Percentiles rank a stretch among this genome's conserved stretches.
Conservation (phyloP, 768 basidiomycete species). For the Crucibulum laeve region DNA sequence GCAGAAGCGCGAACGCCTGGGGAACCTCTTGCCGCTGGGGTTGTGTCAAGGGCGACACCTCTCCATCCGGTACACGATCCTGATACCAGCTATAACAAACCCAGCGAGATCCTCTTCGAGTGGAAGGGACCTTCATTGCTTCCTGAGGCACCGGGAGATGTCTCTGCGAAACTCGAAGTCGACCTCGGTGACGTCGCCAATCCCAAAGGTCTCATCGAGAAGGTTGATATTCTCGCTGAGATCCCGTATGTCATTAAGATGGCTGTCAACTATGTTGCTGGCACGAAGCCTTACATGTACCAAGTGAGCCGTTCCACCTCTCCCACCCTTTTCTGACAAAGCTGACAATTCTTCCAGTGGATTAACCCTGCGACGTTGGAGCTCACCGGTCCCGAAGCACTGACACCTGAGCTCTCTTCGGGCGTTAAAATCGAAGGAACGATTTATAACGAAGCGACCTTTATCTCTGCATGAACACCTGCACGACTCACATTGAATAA, state of each 20-base stretch:
- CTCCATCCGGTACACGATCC: constrained; percentile 56
- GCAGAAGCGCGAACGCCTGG: constrained; percentile 77
- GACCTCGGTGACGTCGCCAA: constrained; percentile 53
- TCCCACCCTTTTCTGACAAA: constrained; percentile 2
- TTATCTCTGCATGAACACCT: constrained; percentile 59
- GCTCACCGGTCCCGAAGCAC: constrained; percentile 37
- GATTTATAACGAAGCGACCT: constrained; percentile 88
- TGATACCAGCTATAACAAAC: constrained; percentile 80
- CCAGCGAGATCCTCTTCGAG: constrained; percentile 61
- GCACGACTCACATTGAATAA: background rate
- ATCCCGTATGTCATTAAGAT: constrained; percentile 91
- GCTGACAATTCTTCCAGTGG: constrained; percentile 29
- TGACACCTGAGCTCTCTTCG: constrained; percentile 32
- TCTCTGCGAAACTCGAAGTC: constrained; percentile 52
- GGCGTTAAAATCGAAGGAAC: constrained; percentile 56
- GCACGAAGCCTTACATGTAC: constrained; percentile 92
- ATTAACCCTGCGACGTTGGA: constrained; percentile 38
- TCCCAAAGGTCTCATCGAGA: constrained; percentile 81
- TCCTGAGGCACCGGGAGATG: constrained; percentile 41
- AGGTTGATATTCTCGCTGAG: constrained; percentile 93
- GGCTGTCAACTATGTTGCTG: constrained; percentile 89
- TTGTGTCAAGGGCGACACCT: constrained; percentile 68
- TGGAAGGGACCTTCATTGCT: constrained; percentile 75
- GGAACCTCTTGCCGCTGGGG: constrained; percentile 42
- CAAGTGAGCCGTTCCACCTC: constrained; percentile 50